A percentile compares a stretch with the other conserved stretches of the same genome.
phyloP scores from a whole-genome alignment of 2,329 filamentous ascomycete genomes.

The Aureobasidium mangrovei region DNA sequence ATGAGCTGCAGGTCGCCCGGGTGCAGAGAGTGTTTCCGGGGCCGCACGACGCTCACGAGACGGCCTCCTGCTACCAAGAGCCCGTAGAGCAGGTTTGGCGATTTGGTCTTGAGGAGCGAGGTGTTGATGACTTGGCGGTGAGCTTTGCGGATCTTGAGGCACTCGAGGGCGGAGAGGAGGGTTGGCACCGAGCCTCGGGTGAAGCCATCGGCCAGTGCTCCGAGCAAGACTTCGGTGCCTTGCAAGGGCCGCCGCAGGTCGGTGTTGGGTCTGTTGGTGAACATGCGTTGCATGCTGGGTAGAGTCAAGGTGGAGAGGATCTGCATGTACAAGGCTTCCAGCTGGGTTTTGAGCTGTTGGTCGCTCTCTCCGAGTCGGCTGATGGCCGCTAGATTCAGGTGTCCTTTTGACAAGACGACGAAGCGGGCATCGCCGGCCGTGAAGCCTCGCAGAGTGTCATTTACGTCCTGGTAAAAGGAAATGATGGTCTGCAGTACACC shows the following conservation, averaged over 20 bases:
- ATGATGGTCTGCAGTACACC: constrained; percentile 96
- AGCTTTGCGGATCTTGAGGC: constrained; percentile 80
- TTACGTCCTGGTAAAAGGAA: constrained; percentile 80
- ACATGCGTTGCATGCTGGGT: constrained; percentile 76
- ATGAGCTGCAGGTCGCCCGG: constrained; percentile 92
- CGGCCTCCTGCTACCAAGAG: constrained; percentile 86
- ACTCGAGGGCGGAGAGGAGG: constrained; percentile 83
- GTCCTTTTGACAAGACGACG: constrained; percentile 74
- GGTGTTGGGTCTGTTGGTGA: constrained; percentile 83
- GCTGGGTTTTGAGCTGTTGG: constrained; percentile 71
- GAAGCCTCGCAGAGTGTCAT: constrained; percentile 72
- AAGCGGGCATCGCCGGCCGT: constrained; percentile 81
- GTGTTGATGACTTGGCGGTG: constrained; percentile 82
- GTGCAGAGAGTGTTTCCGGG: constrained; percentile 89
- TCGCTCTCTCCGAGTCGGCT: constrained; percentile 91
- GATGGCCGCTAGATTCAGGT: constrained; percentile 87
- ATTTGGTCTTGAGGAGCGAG: constrained; percentile 68
- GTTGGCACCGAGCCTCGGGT: constrained; percentile 85
- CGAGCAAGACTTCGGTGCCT: constrained; percentile 83
- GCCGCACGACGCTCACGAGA: constrained; percentile 88
- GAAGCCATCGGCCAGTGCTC: constrained; percentile 88
- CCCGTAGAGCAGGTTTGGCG: constrained; percentile 77
- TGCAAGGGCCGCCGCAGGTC: constrained; percentile 83
- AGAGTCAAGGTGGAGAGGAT: constrained; percentile 91
- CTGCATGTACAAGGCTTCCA: constrained; percentile 96